Evolutionary conservation across 2,329 filamentous ascomycete genomes (phyloP).

Genomic region (Colletotrichum chrysophilum): DNA sequence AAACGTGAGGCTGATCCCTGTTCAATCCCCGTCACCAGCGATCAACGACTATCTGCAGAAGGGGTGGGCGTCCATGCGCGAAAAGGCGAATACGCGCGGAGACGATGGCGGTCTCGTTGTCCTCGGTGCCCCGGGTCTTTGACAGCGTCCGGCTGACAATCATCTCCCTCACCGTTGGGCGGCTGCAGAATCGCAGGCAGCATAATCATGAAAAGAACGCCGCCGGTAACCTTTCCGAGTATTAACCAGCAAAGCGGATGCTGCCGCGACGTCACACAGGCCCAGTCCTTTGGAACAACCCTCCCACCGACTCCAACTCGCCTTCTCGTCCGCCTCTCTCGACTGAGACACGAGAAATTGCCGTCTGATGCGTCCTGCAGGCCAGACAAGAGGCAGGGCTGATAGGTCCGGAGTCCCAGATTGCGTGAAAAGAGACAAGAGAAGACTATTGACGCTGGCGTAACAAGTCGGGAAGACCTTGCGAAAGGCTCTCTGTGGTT

Average conservation of each 20-base stretch:
- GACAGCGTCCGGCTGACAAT: neutral
- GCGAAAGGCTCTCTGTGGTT: neutral
- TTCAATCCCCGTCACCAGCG: neutral
- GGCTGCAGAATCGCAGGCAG: neutral
- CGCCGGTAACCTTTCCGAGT: neutral
- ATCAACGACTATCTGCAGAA: neutral
- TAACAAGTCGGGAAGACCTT: constrained; percentile 1
- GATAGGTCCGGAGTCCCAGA: neutral
- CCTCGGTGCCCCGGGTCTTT: neutral
- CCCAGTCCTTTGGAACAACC: neutral
- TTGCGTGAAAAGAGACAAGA: neutral
- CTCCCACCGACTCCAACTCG: neutral
- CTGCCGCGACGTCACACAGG: neutral
- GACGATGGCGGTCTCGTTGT: neutral
- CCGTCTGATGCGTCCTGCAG: neutral
- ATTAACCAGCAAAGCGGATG: neutral
- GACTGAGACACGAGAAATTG: neutral
- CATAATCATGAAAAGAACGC: neutral
- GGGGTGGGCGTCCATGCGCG: neutral
- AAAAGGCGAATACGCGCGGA: neutral
- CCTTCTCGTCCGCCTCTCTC: neutral
- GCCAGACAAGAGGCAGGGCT: neutral
- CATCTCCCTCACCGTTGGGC: neutral
- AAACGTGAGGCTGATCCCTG: neutral
- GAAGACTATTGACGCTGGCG: neutral